These are phyloP conservation scores for Graphilbum sp. DNA, from an alignment of 2,329 filamentous ascomycete species.

Conservation along the genomic window DNA sequence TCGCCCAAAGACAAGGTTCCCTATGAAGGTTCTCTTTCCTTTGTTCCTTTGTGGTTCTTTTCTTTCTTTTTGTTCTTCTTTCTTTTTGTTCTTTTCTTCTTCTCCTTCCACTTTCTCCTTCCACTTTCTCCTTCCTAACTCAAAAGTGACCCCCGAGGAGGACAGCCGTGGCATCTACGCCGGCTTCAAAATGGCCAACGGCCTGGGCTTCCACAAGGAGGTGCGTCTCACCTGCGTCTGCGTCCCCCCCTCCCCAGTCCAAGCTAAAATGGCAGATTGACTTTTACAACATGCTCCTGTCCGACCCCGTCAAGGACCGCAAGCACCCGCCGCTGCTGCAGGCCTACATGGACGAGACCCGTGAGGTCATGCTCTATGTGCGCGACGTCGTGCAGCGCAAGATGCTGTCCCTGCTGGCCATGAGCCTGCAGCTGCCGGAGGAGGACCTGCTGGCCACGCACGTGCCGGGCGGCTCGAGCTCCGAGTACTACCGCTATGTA, in stretches of 20 bases:
- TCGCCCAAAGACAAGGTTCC: neutral
- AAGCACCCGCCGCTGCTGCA: neutral
- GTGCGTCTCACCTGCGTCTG: too few species aligned
- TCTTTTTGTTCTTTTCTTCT: too few species aligned
- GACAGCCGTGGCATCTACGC: slow-evolving; percentile 1
- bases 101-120: too few species aligned
- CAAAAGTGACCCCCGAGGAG: neutral
- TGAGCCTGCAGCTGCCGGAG: slow-evolving; percentile 1
- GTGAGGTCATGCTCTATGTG: neutral
- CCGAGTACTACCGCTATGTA: slow-evolving; percentile 1
- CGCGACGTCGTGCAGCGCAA: neutral
- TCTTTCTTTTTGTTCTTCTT: too few species aligned
- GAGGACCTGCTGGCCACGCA: neutral
- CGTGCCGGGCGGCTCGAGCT: neutral
- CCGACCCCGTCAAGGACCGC: slow-evolving; percentile 2
- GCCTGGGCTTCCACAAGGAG: slow-evolving; percentile 1
- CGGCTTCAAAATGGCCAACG: neutral
- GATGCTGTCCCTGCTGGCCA: neutral
- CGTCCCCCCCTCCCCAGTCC: too few species aligned
- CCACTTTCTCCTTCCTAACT: neutral
- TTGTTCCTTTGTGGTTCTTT: too few species aligned
- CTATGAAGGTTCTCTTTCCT: neutral
- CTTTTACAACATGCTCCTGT: slow-evolving; percentile 2
- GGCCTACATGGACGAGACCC: slow-evolving; percentile 1
- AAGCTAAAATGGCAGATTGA: slow-evolving; percentile 1